Conservation (phyloP, 495 filamentous ascomycete species). For the Thozetella sp. region DNA sequence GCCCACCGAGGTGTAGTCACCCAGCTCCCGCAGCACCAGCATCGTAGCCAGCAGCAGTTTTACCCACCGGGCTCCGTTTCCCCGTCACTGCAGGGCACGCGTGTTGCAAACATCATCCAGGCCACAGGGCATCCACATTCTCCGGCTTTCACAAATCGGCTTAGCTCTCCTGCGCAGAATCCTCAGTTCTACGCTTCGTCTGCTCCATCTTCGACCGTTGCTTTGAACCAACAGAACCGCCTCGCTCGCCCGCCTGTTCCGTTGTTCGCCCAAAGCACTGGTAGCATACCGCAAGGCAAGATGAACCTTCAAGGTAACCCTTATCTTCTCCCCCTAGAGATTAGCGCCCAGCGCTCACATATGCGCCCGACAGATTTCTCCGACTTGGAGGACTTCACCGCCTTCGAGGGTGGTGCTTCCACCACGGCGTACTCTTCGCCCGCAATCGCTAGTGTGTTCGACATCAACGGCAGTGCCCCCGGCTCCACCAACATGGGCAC, state of each 20-base stretch:
- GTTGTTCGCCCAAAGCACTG: constrained; percentile 49
- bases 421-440: constrained; percentile 52
- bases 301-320: constrained; percentile 47
- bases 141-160: constrained; percentile 60
- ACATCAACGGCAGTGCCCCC: constrained; percentile 39
- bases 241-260: constrained; percentile 51
- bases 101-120: constrained; percentile 62
- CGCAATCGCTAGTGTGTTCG: constrained; percentile 45
- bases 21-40: constrained; percentile 43
- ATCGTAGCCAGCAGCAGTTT: constrained; percentile 30
- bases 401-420: constrained; percentile 51
- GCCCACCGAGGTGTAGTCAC: constrained; percentile 33
- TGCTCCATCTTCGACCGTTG: constrained; percentile 44
- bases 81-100: constrained; percentile 52
- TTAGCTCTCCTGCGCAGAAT: constrained; percentile 45
- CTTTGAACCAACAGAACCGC: constrained; percentile 45
- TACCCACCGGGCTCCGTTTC: constrained; percentile 27
- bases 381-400: constrained; percentile 51
- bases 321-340: constrained; percentile 4
- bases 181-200: constrained; percentile 56
- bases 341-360: constrained; percentile 38
- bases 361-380: constrained; percentile 39
- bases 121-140: constrained; percentile 59
- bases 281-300: constrained; percentile 41
- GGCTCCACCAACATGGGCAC: constrained; percentile 61